Base-by-base conservation (phyloP, 306 rosid species). In the Luffa aegyptiaca region DNA sequence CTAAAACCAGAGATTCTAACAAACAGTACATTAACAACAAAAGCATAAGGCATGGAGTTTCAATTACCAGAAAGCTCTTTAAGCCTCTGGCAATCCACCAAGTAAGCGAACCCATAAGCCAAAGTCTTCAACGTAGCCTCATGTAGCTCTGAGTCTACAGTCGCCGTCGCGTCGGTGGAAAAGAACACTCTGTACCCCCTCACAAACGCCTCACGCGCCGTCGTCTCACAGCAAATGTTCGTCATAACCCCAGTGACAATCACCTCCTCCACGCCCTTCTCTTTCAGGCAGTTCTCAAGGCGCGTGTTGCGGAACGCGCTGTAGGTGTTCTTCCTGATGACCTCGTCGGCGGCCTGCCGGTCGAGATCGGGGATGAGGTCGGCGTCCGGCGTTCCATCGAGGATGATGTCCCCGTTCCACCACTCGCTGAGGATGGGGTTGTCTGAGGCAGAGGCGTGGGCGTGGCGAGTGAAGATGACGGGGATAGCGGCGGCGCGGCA, bases 191-290 rank as follows among this genome's bases (percentile, higher is more conserved):
- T 86, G 26, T 85, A 89, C 1, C 92, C 97, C 81, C 86, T 88
- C 1, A 84, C 16, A 12, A 92, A 90, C 0, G 91, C 96, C 1
- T 88, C 96, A 72, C 97, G 96, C 86, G 97, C 86, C 52, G 90
- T 92, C 65, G 93, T 92, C 80, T 92, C 97, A 13, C 96, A 92
- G 86, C 93, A 92, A 26, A 89, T 5, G 82, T 92, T 92, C 5
- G 93, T 92, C 91, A 88, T 89, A 9, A 92, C 96, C 2, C 92
- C 96, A 0, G 88, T 83, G 65, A 92, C 90, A 37, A 92, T 90
- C 71, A 92, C 91, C 89, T 92, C 95, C 80, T 83, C 72, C 84
- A 90, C 84, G 8, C 89, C 85, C 87, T 80, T 88, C 87, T 82
- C 93, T 69, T 71, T 62, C 75, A 90, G 61, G 42, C 80, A 71